Percentiles rank a stretch among this genome's conserved stretches.
phyloP scores from a whole-genome alignment of 2,329 filamentous ascomycete genomes.

The Sphaceloma murrayae region DNA sequence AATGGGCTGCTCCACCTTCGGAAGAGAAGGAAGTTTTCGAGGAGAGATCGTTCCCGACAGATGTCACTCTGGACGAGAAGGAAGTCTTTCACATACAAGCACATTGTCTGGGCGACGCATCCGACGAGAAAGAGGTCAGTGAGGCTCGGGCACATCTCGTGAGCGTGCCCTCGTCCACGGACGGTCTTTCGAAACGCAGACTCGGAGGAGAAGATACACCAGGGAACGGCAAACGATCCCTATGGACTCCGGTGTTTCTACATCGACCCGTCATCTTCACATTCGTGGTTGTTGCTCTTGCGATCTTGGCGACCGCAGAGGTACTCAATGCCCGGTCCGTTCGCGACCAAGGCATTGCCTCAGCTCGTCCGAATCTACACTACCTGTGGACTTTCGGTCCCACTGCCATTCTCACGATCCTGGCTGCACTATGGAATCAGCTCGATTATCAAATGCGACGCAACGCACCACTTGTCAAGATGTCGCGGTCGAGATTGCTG shows the following conservation, averaged over 20 bases:
- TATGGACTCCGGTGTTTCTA: neutral
- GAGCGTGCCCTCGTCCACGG: neutral
- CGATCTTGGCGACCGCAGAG: neutral
- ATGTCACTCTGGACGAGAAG: no score
- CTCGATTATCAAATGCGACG: neutral
- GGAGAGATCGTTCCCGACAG: no score
- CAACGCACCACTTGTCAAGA: neutral
- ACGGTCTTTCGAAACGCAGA: neutral
- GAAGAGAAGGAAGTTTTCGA: neutral
- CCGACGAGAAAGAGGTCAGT: neutral
- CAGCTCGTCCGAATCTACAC: neutral
- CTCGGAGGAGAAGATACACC: no score
- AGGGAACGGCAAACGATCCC: no score
- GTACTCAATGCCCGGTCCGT: neutral
- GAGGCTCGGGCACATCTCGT: neutral
- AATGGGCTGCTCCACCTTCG: neutral
- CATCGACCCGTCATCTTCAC: neutral
- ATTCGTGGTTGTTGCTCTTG: neutral
- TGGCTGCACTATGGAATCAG: slow-evolving; percentile 7
- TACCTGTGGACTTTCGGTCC: slow-evolving; percentile 8
- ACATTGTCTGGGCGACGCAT: no score
- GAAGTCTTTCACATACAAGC: no score
- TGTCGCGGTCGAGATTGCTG: neutral
- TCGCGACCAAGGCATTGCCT: neutral
- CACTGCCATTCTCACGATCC: neutral